Evolutionary conservation across 108 stramenopile genomes (phyloP).

Genomic region (Mediolabrus comicus): DNA sequence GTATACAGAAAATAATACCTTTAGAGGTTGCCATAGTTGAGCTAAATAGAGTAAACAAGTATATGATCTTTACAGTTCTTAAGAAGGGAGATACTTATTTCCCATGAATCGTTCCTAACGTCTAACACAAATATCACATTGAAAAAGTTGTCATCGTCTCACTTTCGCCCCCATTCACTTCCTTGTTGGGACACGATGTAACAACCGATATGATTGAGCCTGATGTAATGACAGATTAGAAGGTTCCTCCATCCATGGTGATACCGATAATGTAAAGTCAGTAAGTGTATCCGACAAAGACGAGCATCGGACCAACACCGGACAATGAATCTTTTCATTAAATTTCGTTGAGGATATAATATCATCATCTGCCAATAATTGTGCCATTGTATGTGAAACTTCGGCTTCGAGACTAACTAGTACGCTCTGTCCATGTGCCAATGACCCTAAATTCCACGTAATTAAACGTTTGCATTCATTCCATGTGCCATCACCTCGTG

Average conservation of each 20-base stretch:
- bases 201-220: neutral
- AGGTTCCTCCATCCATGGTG: neutral
- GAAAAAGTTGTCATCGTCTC: too few relatives aligned
- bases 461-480: slow-evolving; percentile 61
- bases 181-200: neutral
- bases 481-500: slow-evolving; percentile 57
- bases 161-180: neutral
- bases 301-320: slow-evolving; percentile 65
- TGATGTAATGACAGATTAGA: neutral
- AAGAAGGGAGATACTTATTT: too few relatives aligned
- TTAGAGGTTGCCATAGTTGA: neutral
- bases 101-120: too few relatives aligned
- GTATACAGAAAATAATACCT: neutral
- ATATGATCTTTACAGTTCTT: too few relatives aligned
- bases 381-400: slow-evolving; percentile 24
- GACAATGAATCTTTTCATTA: slow-evolving; percentile 46
- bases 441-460: slow-evolving; percentile 56
- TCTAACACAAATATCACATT: too few relatives aligned
- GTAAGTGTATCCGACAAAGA: slow-evolving; percentile 68
- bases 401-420: slow-evolving; percentile 62
- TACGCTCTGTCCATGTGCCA: slow-evolving; percentile 65
- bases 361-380: neutral
- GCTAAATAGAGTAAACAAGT: too few relatives aligned
- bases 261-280: slow-evolving; percentile 12
- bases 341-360: neutral